Evolutionary conservation across 2,329 filamentous ascomycete genomes (phyloP).

Genomic region (Calcarisporium arbuscula): DNA sequence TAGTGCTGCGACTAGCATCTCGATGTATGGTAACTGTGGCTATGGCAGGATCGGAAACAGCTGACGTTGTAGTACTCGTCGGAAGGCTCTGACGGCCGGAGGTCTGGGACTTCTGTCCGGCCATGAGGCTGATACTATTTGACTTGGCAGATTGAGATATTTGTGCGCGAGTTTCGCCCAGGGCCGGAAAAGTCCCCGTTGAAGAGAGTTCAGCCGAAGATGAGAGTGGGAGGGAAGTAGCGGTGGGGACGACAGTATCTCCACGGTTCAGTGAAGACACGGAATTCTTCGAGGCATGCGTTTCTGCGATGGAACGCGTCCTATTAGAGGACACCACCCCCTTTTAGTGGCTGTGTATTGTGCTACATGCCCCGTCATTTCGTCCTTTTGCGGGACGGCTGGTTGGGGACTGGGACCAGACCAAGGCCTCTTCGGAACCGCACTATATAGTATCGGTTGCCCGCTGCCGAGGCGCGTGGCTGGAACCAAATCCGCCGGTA

Average conservation of each 20-base stretch:
- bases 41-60: slow-evolving; percentile 36
- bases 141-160: slow-evolving; percentile 38
- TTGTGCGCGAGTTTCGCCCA: slow-evolving; percentile 34
- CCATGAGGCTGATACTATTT: slow-evolving; percentile 40
- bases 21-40: slow-evolving; percentile 45
- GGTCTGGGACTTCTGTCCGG: slow-evolving; percentile 35
- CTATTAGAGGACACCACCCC: too few relatives aligned
- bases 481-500: too few relatives aligned
- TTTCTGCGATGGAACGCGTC: slow-evolving; percentile 31
- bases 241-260: slow-evolving; percentile 18
- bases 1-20: slow-evolving; percentile 37
- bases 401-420: too few relatives aligned
- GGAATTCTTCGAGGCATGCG: slow-evolving; percentile 35
- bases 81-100: slow-evolving; percentile 33
- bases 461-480: too few relatives aligned
- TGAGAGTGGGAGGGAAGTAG: slow-evolving; percentile 21
- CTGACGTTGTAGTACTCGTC: slow-evolving; percentile 36
- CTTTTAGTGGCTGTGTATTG: slow-evolving; percentile 39
- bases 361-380: slow-evolving; percentile 17
- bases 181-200: slow-evolving; percentile 20
- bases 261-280: slow-evolving; percentile 32
- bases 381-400: too few relatives aligned
- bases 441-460: too few relatives aligned
- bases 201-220: slow-evolving; percentile 31
- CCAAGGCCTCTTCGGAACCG: too few relatives aligned